Conservation (phyloP, 768 basidiomycete genomes). For the Calocybe gangraenosa region DNA sequence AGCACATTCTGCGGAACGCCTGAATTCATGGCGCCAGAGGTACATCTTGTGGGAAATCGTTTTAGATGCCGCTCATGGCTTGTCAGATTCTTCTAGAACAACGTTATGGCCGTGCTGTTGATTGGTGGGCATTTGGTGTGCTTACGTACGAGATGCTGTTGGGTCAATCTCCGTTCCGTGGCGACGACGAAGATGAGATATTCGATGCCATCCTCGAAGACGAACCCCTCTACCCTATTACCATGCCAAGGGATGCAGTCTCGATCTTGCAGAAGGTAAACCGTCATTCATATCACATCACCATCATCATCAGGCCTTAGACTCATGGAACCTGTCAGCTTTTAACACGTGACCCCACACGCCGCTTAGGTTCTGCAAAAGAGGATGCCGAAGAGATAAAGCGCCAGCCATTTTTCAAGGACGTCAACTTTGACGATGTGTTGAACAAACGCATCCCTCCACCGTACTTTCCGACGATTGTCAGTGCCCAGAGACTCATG, state of each 20-base stretch:
- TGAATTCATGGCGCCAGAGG: constrained; percentile 99
- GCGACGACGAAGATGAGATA: constrained; percentile 99
- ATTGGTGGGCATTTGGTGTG: constrained; percentile 99
- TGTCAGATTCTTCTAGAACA: constrained; percentile 95
- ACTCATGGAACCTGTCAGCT: constrained; percentile 44
- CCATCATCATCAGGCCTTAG: neutral
- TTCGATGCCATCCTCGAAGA: constrained; percentile 99
- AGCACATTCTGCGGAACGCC: constrained; percentile 99
- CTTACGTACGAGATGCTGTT: constrained; percentile 98
- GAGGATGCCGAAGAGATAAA: constrained; percentile 97
- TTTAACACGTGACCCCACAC: constrained; percentile 85
- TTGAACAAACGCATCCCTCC: constrained; percentile 95
- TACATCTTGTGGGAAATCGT: constrained; percentile 26
- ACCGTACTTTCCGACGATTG: constrained; percentile 96
- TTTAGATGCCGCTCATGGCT: neutral
- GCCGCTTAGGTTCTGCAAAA: constrained; percentile 88
- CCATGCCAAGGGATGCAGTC: constrained; percentile 97
- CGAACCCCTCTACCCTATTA: constrained; percentile 97
- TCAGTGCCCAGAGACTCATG: constrained; percentile 34
- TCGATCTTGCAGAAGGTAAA: constrained; percentile 89
- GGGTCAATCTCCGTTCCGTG: constrained; percentile 98
- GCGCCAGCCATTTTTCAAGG: constrained; percentile 96
- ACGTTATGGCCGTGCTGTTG: constrained; percentile 96
- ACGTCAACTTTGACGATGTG: constrained; percentile 97
- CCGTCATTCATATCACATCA: neutral